Conservation (phyloP, 495 filamentous ascomycete genomes). For the Friedmanniomyces simplex region DNA sequence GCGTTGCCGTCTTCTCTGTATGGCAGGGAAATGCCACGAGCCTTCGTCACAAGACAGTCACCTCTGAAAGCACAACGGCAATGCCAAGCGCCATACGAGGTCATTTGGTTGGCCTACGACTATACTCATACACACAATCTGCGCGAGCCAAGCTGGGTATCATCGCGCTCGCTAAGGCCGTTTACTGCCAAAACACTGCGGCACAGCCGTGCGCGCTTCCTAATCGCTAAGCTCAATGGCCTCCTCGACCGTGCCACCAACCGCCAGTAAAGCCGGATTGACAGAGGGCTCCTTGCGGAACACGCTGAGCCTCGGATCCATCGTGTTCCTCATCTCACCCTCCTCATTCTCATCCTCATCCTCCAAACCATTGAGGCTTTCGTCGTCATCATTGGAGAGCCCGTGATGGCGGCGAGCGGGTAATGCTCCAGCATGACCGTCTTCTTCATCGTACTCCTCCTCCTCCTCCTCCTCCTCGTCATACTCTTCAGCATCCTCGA, state of each 20-base stretch:
- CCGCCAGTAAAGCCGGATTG: neutral
- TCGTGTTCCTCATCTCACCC: neutral
- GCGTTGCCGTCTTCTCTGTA: too few species aligned
- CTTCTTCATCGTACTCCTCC: constrained; percentile 16
- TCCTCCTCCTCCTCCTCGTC: constrained; percentile 16
- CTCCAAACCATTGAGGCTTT: constrained; percentile 10
- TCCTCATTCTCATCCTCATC: constrained; percentile 9
- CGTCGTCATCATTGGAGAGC: constrained; percentile 13
- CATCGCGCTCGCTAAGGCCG: too few species aligned
- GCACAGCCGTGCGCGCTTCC: neutral
- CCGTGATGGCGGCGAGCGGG: neutral
- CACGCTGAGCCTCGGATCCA: neutral
- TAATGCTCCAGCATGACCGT: constrained; percentile 13
- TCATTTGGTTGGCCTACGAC: too few species aligned
- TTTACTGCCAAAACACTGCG: too few species aligned
- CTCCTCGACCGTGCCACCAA: constrained; percentile 17
- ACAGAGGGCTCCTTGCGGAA: constrained; percentile 1
- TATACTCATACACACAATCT: too few species aligned
- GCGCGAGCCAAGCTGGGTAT: too few species aligned
- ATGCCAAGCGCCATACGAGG: too few species aligned
- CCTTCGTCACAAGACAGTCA: too few species aligned
- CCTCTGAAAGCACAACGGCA: too few species aligned
- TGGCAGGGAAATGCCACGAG: too few species aligned
- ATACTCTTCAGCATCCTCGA: constrained; percentile 5
- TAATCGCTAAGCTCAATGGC: constrained; percentile 27